Conservation (phyloP, 805 yeast genomes). For the Starmerella khaoyaiensis region DNA sequence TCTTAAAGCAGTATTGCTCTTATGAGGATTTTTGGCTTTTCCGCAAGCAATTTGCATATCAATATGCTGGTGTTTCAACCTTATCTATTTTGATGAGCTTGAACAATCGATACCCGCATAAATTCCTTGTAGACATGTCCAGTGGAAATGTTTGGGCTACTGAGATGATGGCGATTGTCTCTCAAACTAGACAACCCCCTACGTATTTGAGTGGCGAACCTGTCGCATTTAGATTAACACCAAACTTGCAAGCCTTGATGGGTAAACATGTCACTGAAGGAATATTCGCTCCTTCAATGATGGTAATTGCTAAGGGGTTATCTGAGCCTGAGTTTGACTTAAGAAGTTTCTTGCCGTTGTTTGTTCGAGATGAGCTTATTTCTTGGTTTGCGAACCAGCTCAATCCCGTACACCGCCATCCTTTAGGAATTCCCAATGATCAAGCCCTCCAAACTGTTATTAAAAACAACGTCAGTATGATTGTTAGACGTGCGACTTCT, state of each 20-base stretch:
- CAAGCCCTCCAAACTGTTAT: slow-evolving; percentile 78
- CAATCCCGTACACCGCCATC: slow-evolving; percentile 68
- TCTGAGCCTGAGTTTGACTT: slow-evolving; percentile 86
- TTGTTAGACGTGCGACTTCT: slow-evolving; percentile 64
- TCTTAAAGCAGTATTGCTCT: slow-evolving; percentile 50
- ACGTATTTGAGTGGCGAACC: slow-evolving; percentile 81
- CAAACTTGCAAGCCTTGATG: slow-evolving; percentile 83
- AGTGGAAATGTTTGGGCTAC: slow-evolving; percentile 88
- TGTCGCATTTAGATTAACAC: slow-evolving; percentile 93
- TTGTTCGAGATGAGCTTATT: slow-evolving; percentile 89
- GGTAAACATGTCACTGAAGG: slow-evolving; percentile 95
- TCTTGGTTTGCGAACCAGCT: slow-evolving; percentile 52
- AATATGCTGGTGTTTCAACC: slow-evolving; percentile 84
- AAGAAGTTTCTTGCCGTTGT: slow-evolving; percentile 81
- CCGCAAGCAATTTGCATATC: slow-evolving; percentile 87
- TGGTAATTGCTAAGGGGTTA: slow-evolving; percentile 76
- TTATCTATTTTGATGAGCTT: slow-evolving; percentile 91
- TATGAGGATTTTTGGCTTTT: slow-evolving; percentile 96
- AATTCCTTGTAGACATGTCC: slow-evolving; percentile 65
- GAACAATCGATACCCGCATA: slow-evolving; percentile 84
- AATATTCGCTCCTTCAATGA: slow-evolving; percentile 66
- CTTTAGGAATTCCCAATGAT: slow-evolving; percentile 53
- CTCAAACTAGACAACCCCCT: slow-evolving; percentile 49
- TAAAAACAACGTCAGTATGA: slow-evolving; percentile 71
- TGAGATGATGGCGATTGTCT: slow-evolving; percentile 71